Base-by-base conservation (phyloP, 176 grass and related monocot species). In the Oryza glaberrima region DNA sequence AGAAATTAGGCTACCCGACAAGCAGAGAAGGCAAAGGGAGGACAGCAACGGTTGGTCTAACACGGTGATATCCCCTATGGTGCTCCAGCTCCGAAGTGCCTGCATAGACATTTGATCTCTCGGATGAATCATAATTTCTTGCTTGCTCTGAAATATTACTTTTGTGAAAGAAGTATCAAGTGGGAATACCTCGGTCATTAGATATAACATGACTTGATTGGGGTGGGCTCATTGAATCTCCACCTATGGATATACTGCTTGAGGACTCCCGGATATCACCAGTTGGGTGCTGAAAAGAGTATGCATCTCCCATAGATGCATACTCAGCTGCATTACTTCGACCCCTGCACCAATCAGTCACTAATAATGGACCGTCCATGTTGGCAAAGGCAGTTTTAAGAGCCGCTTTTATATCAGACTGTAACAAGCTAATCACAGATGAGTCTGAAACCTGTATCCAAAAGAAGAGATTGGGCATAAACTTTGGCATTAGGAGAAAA, bases 271-370 rank as follows among this genome's bases (percentile, higher is more conserved):
- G 89, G 70, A 82, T 78, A 58, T 98, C 96, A 83, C 77, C 84
- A 46, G 34, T 51, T 36, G 86, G 76, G 75, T 91, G 90, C 77
- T 88, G 89, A 84, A 94, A 97, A 81, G 89, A 90, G 84, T 92
- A 94, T 32, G 80, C 83, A 82, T 95, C 96, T 72, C 85, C 93
- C 2, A 12, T 45, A 10, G 77, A 28, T 73, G 76, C 73, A 80
- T 86, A 92, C 70, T 95, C 93, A 65, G 81, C 46, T 65, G 69
- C 45, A 77, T 88, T 83, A 40, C 84, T 77, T 80, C 90, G 91
- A 78, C 96, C 96, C 84, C 78, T 98, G 82, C 96, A 98, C 93
- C 93, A 98, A 88, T 98, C 96, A 83, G 85, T 92, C 10, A 95
- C 90, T 56, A 91, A 89, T 75, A 98, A 82, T 71, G 96, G 96